Conservation (phyloP, 2,329 filamentous ascomycete species). For the Fusarium buxicola region DNA sequence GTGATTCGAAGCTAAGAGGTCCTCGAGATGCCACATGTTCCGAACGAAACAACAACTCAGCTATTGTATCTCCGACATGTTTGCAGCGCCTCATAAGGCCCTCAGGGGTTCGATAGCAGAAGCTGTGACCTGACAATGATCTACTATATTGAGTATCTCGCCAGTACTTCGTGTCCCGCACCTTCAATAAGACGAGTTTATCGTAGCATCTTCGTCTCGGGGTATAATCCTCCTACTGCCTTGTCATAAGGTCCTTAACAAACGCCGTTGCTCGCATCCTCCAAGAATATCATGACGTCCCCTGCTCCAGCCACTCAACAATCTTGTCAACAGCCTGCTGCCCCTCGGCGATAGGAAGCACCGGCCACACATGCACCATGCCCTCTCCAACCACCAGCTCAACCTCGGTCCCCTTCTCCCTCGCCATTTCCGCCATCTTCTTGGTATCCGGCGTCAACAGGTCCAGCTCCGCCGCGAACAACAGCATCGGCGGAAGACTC, state of each 20-base stretch:
- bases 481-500: slow-evolving; percentile 47
- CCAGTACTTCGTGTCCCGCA: too few species aligned
- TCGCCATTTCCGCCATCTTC: slow-evolving; percentile 45
- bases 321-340: slow-evolving; percentile 44
- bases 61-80: background rate
- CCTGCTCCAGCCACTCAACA: slow-evolving; percentile 43
- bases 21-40: background rate
- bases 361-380: slow-evolving; percentile 51
- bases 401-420: slow-evolving; percentile 42
- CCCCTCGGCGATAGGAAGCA: slow-evolving; percentile 47
- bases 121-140: too few species aligned
- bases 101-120: background rate
- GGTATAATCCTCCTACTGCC: slow-evolving; percentile 12
- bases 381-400: slow-evolving; percentile 47
- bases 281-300: slow-evolving; percentile 5
- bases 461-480: slow-evolving; percentile 47
- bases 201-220: too few species aligned
- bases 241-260: slow-evolving; percentile 9
- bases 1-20: background rate
- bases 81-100: background rate
- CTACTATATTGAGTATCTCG: too few species aligned
- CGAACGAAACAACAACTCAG: background rate
- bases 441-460: slow-evolving; percentile 46
- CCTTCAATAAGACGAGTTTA: too few species aligned
- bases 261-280: slow-evolving; percentile 27